phyloP scores from a whole-genome alignment of 768 basidiomycete species.

The Daedalea quercina region DNA sequence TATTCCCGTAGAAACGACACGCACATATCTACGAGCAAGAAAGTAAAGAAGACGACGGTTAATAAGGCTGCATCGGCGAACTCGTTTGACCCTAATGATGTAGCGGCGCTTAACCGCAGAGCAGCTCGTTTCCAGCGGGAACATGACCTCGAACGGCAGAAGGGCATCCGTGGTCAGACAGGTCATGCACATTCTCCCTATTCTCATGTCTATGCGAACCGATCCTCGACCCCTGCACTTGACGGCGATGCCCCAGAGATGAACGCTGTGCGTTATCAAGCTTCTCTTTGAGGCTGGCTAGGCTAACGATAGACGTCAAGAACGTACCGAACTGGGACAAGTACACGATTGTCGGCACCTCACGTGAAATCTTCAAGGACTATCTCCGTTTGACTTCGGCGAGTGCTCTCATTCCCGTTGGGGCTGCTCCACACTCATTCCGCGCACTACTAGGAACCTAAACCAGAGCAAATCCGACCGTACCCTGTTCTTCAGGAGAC shows the following conservation, averaged over 20 bases:
- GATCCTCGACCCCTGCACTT: slow-evolving; percentile 30
- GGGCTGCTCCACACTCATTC: neutral
- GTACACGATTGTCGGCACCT: slow-evolving; percentile 91
- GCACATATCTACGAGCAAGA: slow-evolving; percentile 39
- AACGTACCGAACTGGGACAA: slow-evolving; percentile 97
- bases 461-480: slow-evolving; percentile 90
- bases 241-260: slow-evolving; percentile 63
- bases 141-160: slow-evolving; percentile 78
- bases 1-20: slow-evolving; percentile 29
- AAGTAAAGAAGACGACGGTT: slow-evolving; percentile 50
- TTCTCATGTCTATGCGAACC: slow-evolving; percentile 19
- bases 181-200: slow-evolving; percentile 28
- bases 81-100: slow-evolving; percentile 53
- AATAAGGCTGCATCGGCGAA: slow-evolving; percentile 16
- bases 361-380: slow-evolving; percentile 86
- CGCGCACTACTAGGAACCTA: slow-evolving; percentile 67
- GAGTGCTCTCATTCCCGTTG: slow-evolving; percentile 16
- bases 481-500: slow-evolving; percentile 80
- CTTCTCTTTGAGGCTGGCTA: neutral
- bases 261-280: slow-evolving; percentile 52
- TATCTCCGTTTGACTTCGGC: slow-evolving; percentile 92
- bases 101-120: slow-evolving; percentile 64
- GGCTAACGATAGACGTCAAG: slow-evolving; percentile 32
- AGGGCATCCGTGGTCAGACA: slow-evolving; percentile 27
- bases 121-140: slow-evolving; percentile 89